A percentile compares a stretch with the other conserved stretches of the same genome.
Conservation (phyloP, 768 basidiomycete species). For the Amanita rimosa region DNA sequence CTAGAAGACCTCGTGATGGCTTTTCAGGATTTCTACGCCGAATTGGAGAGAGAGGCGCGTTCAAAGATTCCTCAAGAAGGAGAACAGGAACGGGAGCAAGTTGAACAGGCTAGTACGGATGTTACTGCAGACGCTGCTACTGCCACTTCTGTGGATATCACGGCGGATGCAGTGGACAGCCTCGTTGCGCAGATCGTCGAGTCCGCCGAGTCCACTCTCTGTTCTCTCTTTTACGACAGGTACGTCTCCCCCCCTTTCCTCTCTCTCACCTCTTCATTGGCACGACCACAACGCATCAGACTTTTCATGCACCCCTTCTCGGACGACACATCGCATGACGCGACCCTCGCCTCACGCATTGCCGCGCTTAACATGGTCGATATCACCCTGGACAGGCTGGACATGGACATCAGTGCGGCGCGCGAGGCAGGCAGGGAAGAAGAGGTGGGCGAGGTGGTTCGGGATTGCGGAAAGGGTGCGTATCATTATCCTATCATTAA, state of each 20-base stretch:
- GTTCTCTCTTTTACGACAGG: constrained; percentile 78
- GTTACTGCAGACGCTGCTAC: not conserved
- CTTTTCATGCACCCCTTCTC: constrained; percentile 61
- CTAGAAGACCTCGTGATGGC: constrained; percentile 37
- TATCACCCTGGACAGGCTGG: constrained; percentile 79
- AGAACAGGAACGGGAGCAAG: constrained; percentile 22
- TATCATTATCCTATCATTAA: not conserved
- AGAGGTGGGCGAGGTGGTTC: constrained; percentile 59
- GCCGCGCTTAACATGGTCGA: constrained; percentile 90
- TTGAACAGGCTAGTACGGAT: constrained; percentile 5
- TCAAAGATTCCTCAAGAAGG: constrained; percentile 24
- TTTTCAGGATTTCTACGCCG: constrained; percentile 63
- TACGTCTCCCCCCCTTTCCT: constrained; percentile 17
- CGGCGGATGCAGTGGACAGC: constrained; percentile 17
- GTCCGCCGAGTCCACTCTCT: constrained; percentile 60
- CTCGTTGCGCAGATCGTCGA: constrained; percentile 49
- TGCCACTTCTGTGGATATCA: not conserved
- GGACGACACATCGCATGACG: constrained; percentile 79
- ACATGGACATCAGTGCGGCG: constrained; percentile 60
- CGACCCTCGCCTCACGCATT: constrained; percentile 78
- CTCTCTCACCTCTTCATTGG: constrained; percentile 2
- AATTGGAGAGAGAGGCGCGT: constrained; percentile 44
- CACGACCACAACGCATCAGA: constrained; percentile 23
- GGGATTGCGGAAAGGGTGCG: constrained; percentile 46
- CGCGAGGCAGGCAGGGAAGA: constrained; percentile 35